Base-by-base conservation (phyloP, 2,329 filamentous ascomycete genomes). In the Cryphonectria nitschkei region DNA sequence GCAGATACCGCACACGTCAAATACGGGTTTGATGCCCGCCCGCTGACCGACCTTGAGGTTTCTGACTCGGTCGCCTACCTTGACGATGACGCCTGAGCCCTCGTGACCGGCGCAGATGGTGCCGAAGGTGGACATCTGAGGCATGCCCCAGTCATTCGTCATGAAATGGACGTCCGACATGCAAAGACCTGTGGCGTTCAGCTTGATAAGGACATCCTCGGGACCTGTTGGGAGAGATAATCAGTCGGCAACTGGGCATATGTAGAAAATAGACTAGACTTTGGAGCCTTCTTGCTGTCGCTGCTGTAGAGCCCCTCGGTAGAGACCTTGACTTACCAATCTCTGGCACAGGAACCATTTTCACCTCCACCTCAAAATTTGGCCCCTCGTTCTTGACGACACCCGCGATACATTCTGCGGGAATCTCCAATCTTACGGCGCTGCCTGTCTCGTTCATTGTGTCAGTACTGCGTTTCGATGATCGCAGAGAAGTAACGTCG, bases 21-120 rank as follows among this genome's bases (percentile, higher is more conserved):
- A 67, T 16, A 74, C 58, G 43, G 75, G 79, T 68, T 82, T 82
- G 78, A 81, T 80, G 39, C 82, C 82, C 22, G 80, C 81, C 32
- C 80, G 73, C 52, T 84, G 80, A 6, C 81, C 81, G 2, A 75
- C 46, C 58, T 77, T 76, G 66, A 81, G 76, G 13, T 75, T 73
- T 8, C 69, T 76, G 2, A 82, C 79, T 8, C 74, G 75, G 8
- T 75, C 68, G 5, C 82, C 83, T n/a, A 81, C 71, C 26, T 75
- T 73, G 46, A 77, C 75, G 1, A 83, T 76, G 16, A 78, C 67
- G 2, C 82, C 81, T 14, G 81, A 78, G 46, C 81, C 80, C 75
- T 84, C 82, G 71, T 83, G 81, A 11, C 82, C 82, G 3, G 74
- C 69, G 34, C 71, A 75, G 29, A 66, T 43, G 14, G 69, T 71